Evolutionary conservation across 768 basidiomycete genomes (phyloP).

Genomic region (Polyporus arcularius): DNA sequence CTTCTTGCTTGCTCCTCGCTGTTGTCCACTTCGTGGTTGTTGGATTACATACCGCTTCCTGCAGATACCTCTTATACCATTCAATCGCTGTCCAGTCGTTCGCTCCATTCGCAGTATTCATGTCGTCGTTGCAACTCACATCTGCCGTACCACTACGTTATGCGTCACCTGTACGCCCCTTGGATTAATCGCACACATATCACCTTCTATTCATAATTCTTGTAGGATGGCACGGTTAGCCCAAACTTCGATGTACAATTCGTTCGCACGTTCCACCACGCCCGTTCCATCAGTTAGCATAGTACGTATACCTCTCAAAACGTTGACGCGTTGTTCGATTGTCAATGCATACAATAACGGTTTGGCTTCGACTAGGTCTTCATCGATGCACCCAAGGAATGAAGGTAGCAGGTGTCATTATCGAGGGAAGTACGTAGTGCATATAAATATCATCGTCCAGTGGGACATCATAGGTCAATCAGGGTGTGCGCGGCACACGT

Average conservation of each 20-base stretch:
- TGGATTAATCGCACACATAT: conserved; percentile 13
- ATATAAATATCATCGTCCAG: neutral
- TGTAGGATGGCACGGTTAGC: conserved; percentile 9
- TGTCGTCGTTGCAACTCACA: conserved; percentile 21
- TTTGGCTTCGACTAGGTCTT: too few relatives aligned
- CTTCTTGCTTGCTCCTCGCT: conserved; percentile 13
- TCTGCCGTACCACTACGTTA: conserved; percentile 12
- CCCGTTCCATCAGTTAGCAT: neutral
- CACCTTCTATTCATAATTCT: conserved; percentile 10
- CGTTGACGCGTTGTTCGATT: conserved; percentile 12
- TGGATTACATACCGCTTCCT: conserved; percentile 33
- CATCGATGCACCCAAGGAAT: too few relatives aligned
- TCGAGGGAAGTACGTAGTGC: neutral
- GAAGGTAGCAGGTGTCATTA: neutral
- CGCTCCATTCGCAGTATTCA: conserved; percentile 17
- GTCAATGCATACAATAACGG: neutral
- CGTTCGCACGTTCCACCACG: conserved; percentile 2
- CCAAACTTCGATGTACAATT: conserved; percentile 16
- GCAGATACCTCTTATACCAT: conserved; percentile 20
- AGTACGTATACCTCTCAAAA: conserved; percentile 4
- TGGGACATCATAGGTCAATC: neutral
- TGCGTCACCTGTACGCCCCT: conserved; percentile 10
- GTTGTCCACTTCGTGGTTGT: conserved; percentile 26
- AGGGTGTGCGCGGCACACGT: conserved; percentile 11
- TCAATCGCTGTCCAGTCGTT: conserved; percentile 13